A percentile compares a stretch with the other conserved stretches of the same genome.
Conservation (phyloP, 768 basidiomycete genomes). For the Lactarius sanguifluus region DNA sequence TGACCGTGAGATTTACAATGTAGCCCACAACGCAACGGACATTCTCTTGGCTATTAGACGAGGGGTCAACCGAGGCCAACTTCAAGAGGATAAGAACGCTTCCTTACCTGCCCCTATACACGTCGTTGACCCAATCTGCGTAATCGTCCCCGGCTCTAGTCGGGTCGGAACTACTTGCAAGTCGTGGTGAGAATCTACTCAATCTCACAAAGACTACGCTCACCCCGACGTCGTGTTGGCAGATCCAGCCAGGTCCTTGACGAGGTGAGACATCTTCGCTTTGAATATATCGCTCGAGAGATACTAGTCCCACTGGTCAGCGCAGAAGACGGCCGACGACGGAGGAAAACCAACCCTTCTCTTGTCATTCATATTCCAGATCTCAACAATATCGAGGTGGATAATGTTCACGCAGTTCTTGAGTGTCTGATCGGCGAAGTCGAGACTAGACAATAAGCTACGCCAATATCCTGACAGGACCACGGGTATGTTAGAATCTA, state of each 20-base stretch:
- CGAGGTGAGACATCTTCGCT: conserved; percentile 1
- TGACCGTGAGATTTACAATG: conserved; percentile 18
- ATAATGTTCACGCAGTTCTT: conserved; percentile 8
- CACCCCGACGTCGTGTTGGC: neutral
- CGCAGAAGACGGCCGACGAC: neutral
- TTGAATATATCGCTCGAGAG: conserved; percentile 8
- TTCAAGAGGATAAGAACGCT: too few relatives aligned
- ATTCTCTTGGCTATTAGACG: conserved; percentile 9
- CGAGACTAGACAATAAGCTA: neutral
- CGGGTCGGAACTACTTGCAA: neutral
- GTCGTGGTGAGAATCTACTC: neutral
- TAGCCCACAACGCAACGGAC: conserved; percentile 13
- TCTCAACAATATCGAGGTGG: conserved; percentile 6
- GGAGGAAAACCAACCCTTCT: neutral
- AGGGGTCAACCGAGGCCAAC: neutral
- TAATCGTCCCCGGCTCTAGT: neutral
- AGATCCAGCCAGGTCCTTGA: conserved; percentile 1
- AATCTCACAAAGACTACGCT: neutral
- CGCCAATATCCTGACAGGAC: conserved; percentile 15
- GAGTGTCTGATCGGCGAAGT: neutral
- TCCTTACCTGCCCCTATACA: conserved; percentile 4
- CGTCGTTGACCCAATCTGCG: neutral
- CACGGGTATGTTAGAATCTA: neutral
- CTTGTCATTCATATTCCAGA: conserved; percentile 18
- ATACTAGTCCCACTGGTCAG: neutral